phyloP scores from a whole-genome alignment of 2,329 filamentous ascomycete genomes.

The Fusarium tricinctum region DNA sequence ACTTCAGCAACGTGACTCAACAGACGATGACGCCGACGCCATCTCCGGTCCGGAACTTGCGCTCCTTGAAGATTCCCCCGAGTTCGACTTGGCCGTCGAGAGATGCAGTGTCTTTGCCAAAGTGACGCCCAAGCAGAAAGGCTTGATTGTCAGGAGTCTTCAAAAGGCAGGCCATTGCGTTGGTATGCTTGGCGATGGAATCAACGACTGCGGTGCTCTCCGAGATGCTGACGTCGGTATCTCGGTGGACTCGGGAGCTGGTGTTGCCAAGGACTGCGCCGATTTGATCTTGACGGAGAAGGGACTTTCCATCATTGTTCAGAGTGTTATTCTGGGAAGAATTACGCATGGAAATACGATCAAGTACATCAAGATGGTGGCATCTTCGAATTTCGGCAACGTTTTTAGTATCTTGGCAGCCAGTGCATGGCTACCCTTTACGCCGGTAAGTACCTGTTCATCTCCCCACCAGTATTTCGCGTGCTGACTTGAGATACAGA shows the following conservation, averaged over 20 bases:
- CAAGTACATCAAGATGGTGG: slow-evolving; percentile 17
- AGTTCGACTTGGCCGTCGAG: slow-evolving; percentile 1
- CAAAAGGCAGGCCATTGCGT: slow-evolving; percentile 5
- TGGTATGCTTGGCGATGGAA: neutral
- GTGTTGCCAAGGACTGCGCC: slow-evolving; percentile 1
- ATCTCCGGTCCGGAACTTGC: slow-evolving; percentile 7
- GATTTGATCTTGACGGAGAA: slow-evolving; percentile 15
- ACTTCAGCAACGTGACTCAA: neutral
- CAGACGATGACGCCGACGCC: slow-evolving; percentile 2
- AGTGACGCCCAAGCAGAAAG: slow-evolving; percentile 9
- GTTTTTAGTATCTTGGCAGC: slow-evolving; percentile 12
- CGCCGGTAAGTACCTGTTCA: neutral
- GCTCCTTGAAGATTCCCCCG: neutral
- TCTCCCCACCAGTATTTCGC: too few species aligned
- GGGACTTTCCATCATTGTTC: neutral
- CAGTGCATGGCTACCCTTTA: slow-evolving; percentile 6
- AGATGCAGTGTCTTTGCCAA: slow-evolving; percentile 14
- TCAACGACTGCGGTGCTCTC: slow-evolving; percentile 4
- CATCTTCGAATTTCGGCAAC: slow-evolving; percentile 12
- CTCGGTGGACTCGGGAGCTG: slow-evolving; percentile 10
- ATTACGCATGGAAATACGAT: slow-evolving; percentile 12
- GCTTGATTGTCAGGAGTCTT: neutral
- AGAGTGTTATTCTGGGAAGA: neutral
- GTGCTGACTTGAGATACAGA: neutral
- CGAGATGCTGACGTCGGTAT: slow-evolving; percentile 14